A percentile compares a stretch with the other conserved stretches of the same genome.
Conservation (phyloP, 225 moss, liverwort and hornwort species). For the Pleurozium schreberi region DNA sequence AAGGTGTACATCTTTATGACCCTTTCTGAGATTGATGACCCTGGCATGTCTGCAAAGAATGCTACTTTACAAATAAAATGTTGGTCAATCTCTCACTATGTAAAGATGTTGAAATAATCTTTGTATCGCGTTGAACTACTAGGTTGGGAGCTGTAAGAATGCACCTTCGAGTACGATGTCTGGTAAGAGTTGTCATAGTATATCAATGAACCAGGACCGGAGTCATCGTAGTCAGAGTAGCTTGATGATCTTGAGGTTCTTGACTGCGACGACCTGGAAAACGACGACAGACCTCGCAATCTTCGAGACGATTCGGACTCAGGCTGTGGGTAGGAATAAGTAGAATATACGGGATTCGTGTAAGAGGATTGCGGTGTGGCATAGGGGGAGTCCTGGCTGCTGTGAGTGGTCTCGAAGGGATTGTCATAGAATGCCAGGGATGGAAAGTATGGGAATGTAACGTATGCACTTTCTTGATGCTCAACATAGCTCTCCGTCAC, state of each 20-base stretch:
- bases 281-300: not conserved
- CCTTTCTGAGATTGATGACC: not conserved
- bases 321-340: conserved; percentile 13
- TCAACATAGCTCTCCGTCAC: not conserved
- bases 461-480: conserved; percentile 25
- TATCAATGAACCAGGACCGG: not conserved
- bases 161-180: not conserved
- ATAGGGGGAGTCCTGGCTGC: not conserved
- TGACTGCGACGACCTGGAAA: conserved; percentile 4
- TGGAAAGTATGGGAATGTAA: conserved; percentile 32
- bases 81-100: not conserved
- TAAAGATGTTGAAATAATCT: conserved; percentile 37
- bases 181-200: conserved; percentile 7
- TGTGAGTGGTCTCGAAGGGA: conserved; percentile 17
- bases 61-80: not conserved
- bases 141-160: not conserved
- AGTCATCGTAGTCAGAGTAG: not conserved
- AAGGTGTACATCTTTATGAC: not conserved
- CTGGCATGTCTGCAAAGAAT: not conserved
- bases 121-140: not conserved
- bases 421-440: conserved; percentile 29
- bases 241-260: not conserved
- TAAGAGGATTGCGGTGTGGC: not conserved
- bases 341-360: conserved; percentile 18
- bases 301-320: conserved; percentile 14